phyloP scores from a whole-genome alignment of 495 filamentous ascomycete genomes.

The Hyphodiscus hymeniophilus region DNA sequence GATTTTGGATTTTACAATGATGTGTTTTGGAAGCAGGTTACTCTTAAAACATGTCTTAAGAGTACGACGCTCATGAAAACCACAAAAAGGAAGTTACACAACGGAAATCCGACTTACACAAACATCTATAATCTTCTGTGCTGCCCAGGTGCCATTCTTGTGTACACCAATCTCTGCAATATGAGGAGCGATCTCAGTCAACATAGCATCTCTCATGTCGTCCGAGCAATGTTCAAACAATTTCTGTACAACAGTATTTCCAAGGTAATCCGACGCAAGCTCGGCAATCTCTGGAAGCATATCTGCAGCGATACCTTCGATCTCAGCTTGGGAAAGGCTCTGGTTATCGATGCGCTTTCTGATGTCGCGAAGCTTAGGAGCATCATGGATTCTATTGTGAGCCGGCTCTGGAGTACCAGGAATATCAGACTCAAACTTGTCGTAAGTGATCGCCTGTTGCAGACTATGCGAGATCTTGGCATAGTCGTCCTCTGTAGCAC shows the following conservation, averaged over 20 bases:
- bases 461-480: conserved; percentile 65
- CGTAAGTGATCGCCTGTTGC: conserved; percentile 64
- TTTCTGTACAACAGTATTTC: conserved; percentile 99
- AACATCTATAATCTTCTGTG: conserved; percentile 98
- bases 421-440: conserved; percentile 71
- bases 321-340: conserved; percentile 72
- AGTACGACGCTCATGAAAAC: no score
- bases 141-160: conserved; percentile 99
- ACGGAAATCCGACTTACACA: no score
- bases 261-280: conserved; percentile 87
- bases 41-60: no score
- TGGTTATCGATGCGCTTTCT: conserved; percentile 96
- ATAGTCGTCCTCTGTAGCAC: conserved; percentile 73
- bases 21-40: no score
- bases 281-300: conserved; percentile 98
- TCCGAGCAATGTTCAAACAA: conserved; percentile 95
- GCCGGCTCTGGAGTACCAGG: conserved; percentile 82
- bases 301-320: conserved; percentile 80
- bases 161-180: conserved; percentile 94
- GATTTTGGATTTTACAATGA: no score
- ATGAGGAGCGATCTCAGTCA: conserved; percentile 78
- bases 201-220: conserved; percentile 81
- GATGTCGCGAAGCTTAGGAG: conserved; percentile 90
- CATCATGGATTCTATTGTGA: conserved; percentile 87
- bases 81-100: no score